phyloP scores from a whole-genome alignment of 495 filamentous ascomycete genomes.

The Podospora tetraspora region DNA sequence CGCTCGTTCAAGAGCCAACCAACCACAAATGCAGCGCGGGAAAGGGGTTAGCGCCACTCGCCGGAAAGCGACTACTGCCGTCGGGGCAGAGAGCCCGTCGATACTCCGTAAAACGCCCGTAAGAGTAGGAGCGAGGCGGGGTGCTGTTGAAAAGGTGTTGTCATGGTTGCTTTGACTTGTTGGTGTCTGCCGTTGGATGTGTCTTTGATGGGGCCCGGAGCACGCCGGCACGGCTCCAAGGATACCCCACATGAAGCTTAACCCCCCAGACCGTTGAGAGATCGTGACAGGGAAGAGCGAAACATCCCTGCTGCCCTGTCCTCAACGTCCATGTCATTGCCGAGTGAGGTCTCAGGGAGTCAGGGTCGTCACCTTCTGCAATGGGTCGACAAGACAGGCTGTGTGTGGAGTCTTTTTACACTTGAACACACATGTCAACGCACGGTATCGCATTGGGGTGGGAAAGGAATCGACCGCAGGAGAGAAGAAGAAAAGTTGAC shows the following conservation, averaged over 20 bases:
- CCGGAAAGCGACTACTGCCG: background rate
- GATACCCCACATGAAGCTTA: background rate
- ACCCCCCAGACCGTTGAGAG: background rate
- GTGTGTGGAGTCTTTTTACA: background rate
- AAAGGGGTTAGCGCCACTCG: background rate
- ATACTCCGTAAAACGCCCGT: background rate
- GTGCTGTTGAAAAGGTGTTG: background rate
- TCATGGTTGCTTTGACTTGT: background rate
- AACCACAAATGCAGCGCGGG: background rate
- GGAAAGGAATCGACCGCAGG: background rate
- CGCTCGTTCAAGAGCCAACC: background rate
- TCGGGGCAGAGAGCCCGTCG: background rate
- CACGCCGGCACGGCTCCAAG: background rate
- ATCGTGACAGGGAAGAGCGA: background rate
- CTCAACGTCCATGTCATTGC: background rate
- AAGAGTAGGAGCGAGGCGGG: background rate
- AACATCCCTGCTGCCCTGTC: background rate
- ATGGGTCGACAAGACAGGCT: background rate
- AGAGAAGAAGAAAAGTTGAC: background rate
- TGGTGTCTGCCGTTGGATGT: background rate
- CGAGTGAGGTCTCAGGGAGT: background rate
- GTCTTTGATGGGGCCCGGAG: background rate
- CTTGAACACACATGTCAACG: background rate
- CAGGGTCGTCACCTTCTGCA: background rate
- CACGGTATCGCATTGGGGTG: background rate